Conservation (phyloP, 2,329 filamentous ascomycete species). For the Colletotrichum higginsianum region DNA sequence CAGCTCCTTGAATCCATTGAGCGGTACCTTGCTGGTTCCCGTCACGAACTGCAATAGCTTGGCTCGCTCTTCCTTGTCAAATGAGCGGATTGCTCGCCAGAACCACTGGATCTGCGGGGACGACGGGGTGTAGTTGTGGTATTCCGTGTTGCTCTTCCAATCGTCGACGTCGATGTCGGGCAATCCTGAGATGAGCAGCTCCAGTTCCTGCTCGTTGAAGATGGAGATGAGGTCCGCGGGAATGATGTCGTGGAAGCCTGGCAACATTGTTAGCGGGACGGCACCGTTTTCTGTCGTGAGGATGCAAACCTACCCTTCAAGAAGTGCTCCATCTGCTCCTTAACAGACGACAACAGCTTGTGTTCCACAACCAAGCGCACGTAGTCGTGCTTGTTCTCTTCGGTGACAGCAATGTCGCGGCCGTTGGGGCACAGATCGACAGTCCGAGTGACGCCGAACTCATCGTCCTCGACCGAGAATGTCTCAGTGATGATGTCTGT, state of each 20-base stretch:
- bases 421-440: conserved; percentile 91
- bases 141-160: conserved; percentile 99
- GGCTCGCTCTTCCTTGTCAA: conserved; percentile 98
- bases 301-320: conserved; percentile 74
- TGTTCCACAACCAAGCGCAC: conserved; percentile 95
- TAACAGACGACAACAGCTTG: conserved; percentile 90
- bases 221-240: conserved; percentile 94
- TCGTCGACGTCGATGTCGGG: conserved; percentile 98
- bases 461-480: conserved; percentile 94
- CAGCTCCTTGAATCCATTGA: conserved; percentile 98
- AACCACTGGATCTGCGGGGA: conserved; percentile 99
- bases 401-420: conserved; percentile 92
- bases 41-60: conserved; percentile 99
- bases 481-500: conserved; percentile 97
- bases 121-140: conserved; percentile 95
- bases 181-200: conserved; percentile 94
- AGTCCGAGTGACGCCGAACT: conserved; percentile 89
- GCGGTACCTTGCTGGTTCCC: conserved; percentile 96
- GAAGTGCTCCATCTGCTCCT: conserved; percentile 95
- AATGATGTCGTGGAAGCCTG: conserved; percentile 98
- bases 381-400: conserved; percentile 99
- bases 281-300: background rate
- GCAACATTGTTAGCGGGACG: conserved; percentile 49
- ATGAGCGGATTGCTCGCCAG: conserved; percentile 97
- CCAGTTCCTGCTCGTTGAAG: conserved; percentile 98